These are phyloP conservation scores for Colletotrichum sp. DNA, from an alignment of 2,329 filamentous ascomycete genomes.

Conservation along the genomic window DNA sequence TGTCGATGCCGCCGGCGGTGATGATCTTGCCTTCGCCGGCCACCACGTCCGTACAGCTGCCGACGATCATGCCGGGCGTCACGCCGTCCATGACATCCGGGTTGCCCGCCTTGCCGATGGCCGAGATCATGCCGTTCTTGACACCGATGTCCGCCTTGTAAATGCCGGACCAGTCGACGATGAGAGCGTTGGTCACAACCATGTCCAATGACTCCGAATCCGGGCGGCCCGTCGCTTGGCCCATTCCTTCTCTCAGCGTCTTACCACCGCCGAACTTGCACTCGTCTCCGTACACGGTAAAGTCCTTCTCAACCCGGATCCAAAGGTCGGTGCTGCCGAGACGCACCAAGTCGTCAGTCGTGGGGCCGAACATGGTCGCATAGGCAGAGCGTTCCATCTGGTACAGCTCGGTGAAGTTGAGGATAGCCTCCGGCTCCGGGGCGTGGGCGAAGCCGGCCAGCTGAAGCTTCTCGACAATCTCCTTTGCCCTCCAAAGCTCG, in stretches of 20 bases:
- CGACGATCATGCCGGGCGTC: conserved; percentile 77
- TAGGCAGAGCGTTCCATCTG: conserved; percentile 82
- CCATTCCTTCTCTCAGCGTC: conserved; percentile 93
- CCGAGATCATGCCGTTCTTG: conserved; percentile 84
- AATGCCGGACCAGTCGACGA: conserved; percentile 91
- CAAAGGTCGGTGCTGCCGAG: conserved; percentile 87
- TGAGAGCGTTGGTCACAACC: conserved; percentile 86
- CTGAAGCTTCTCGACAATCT: conserved; percentile 72
- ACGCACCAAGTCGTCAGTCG: conserved; percentile 83
- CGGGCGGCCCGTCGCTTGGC: conserved; percentile 79
- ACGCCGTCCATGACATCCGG: conserved; percentile 97
- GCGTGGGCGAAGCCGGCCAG: conserved; percentile 79
- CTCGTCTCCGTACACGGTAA: conserved; percentile 87
- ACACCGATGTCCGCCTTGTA: conserved; percentile 97
- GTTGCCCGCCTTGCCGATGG: conserved; percentile 93
- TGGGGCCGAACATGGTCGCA: conserved; percentile 89
- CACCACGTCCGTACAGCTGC: conserved; percentile 89
- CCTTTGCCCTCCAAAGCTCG: conserved; percentile 65
- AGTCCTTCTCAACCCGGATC: conserved; percentile 87
- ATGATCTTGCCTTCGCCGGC: conserved; percentile 90
- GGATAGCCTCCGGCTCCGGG: conserved; percentile 65
- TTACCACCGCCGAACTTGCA: conserved; percentile 96
- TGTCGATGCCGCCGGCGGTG: conserved; percentile 88
- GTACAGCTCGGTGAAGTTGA: conserved; percentile 63
- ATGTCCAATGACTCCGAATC: conserved; percentile 80